phyloP scores from a whole-genome alignment of 345 rosid species.

The Combretum micranthum region DNA sequence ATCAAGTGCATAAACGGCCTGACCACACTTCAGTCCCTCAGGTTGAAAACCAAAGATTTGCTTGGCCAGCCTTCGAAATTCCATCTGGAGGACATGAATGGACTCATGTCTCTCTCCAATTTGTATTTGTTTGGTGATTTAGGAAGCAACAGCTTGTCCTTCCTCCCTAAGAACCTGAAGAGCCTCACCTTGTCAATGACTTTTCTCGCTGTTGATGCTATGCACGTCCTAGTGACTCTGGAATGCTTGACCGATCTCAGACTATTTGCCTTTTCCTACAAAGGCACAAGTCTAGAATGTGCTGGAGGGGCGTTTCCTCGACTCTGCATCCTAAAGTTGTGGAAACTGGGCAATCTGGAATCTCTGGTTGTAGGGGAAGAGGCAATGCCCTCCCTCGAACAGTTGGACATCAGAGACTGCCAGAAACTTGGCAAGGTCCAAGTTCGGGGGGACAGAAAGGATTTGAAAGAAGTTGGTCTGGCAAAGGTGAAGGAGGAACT shows the following conservation, averaged over 20 bases:
- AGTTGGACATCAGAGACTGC: conserved; percentile 30
- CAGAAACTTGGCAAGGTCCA: background rate
- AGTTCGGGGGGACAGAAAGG: background rate
- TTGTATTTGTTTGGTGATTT: conserved; percentile 28
- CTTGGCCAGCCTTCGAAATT: conserved; percentile 19
- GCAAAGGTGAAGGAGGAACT: too few species aligned
- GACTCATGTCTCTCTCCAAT: background rate
- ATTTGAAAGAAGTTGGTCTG: too few species aligned
- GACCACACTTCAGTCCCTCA: conserved; percentile 13
- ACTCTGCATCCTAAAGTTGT: conserved; percentile 24
- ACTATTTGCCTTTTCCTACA: conserved; percentile 20
- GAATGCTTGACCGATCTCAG: conserved; percentile 18
- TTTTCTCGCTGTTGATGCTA: conserved; percentile 14
- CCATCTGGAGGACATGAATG: background rate
- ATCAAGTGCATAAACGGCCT: conserved; percentile 6
- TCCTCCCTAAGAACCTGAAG: conserved; percentile 18
- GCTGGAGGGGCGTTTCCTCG: conserved; percentile 13
- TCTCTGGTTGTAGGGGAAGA: conserved; percentile 6
- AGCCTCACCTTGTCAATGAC: conserved; percentile 30
- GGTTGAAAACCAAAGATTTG: conserved; percentile 21
- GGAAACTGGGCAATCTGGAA: conserved; percentile 23
- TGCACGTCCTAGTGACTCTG: conserved; percentile 13
- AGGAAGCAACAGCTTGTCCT: background rate
- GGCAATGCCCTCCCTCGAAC: conserved; percentile 13
- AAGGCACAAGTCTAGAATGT: conserved; percentile 1